phyloP scores from a whole-genome alignment of 2,329 filamentous ascomycete species.

The Monosporascus cannonballus region DNA sequence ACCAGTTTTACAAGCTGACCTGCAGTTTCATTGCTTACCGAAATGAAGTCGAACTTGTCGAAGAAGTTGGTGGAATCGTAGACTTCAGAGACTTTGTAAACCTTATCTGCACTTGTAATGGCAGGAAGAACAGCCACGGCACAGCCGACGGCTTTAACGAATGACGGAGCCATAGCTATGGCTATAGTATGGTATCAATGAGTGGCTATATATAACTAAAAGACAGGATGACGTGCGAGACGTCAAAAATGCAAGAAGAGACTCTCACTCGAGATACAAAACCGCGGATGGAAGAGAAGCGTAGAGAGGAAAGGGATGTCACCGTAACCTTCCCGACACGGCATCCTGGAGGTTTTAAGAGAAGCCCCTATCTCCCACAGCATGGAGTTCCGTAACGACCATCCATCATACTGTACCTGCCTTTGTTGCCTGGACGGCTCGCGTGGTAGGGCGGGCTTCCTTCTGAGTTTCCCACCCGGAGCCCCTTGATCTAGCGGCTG shows the following conservation, averaged over 20 bases:
- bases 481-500: not conserved
- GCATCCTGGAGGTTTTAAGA: not conserved
- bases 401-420: not conserved
- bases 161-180: conserved; percentile 34
- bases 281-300: conserved; percentile 13
- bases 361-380: not conserved
- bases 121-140: conserved; percentile 31
- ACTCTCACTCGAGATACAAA: conserved; percentile 23
- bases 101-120: conserved; percentile 25
- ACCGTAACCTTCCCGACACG: not conserved
- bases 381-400: not conserved
- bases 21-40: conserved; percentile 17
- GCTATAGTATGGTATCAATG: conserved; percentile 21
- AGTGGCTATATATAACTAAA: conserved; percentile 21
- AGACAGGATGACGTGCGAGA: conserved; percentile 39
- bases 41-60: conserved; percentile 39
- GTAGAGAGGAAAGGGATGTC: conserved; percentile 8
- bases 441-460: not conserved
- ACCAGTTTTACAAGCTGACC: not conserved
- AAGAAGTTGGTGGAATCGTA: conserved; percentile 42
- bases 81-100: conserved; percentile 32
- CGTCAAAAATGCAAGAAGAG: conserved; percentile 34
- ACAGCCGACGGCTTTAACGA: conserved; percentile 31
- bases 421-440: not conserved
- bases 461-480: too few species aligned